Conservation (phyloP, 192 early-diverging fungal genomes). For the Coemansia sp. region DNA sequence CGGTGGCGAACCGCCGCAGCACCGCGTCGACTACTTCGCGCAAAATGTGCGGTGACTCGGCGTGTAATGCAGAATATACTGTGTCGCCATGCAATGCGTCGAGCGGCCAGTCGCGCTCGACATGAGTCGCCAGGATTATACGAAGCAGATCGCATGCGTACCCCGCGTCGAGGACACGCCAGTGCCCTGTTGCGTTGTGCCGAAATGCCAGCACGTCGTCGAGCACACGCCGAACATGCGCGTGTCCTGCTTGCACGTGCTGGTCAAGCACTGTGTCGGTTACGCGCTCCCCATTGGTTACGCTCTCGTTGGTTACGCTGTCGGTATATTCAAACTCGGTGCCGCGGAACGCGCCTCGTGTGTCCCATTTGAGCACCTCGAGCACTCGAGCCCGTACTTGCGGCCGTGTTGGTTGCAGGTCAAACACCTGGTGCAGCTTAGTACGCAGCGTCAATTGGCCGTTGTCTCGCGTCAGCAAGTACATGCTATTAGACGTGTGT, state of each 20-base stretch:
- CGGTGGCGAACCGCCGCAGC: constrained; percentile 21
- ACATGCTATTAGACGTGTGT: constrained; percentile 50
- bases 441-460: constrained; percentile 20
- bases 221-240: constrained; percentile 22
- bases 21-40: constrained; percentile 36
- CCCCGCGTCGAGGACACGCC: constrained; percentile 31
- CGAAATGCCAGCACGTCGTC: constrained; percentile 43
- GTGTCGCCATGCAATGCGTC: constrained; percentile 14
- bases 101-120: constrained; percentile 38
- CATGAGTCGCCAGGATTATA: constrained; percentile 35
- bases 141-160: constrained; percentile 46
- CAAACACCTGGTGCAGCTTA: constrained; percentile 44
- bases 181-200: constrained; percentile 13
- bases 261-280: constrained; percentile 16
- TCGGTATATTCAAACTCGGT: constrained; percentile 30
- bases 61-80: constrained; percentile 16
- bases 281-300: constrained; percentile 1
- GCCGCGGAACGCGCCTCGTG: constrained; percentile 40
- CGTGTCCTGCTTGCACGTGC: constrained; percentile 32
- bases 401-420: constrained; percentile 36
- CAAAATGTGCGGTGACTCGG: constrained; percentile 13
- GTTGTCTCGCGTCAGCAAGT: constrained; percentile 18
- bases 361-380: constrained; percentile 41
- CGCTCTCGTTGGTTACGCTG: not conserved
- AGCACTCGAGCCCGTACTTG: constrained; percentile 31